phyloP scores from a whole-genome alignment of 176 grass and related monocot genomes.

The Musa itinerans region DNA sequence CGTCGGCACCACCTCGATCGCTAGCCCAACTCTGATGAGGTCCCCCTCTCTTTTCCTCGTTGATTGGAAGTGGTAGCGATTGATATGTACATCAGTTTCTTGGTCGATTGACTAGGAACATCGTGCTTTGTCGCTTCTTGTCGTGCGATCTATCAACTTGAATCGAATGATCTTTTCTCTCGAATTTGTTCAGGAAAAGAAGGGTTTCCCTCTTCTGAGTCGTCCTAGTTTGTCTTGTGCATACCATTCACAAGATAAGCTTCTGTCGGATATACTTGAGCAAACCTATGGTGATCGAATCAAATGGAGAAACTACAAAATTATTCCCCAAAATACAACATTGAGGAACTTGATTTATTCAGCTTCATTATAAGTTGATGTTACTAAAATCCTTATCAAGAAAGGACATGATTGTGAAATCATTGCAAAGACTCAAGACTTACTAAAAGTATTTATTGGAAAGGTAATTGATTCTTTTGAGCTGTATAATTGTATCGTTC shows the following conservation, averaged over 20 bases:
- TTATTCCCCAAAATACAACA: constrained; percentile 91
- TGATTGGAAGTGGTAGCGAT: too few relatives aligned
- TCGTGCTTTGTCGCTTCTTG: too few relatives aligned
- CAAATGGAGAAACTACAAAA: constrained; percentile 87
- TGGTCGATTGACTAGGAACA: not conserved
- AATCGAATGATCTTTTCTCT: too few relatives aligned
- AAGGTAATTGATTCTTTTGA: constrained; percentile 34
- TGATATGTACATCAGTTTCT: too few relatives aligned
- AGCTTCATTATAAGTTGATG: constrained; percentile 76
- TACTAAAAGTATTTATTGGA: constrained; percentile 88
- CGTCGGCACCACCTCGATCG: constrained; percentile 85
- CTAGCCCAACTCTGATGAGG: constrained; percentile 84
- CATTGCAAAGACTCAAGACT: constrained; percentile 73
- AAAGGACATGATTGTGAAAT: constrained; percentile 98
- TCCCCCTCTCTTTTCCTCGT: constrained; percentile 16
- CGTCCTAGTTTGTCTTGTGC: not conserved
- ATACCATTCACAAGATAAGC: constrained; percentile 90
- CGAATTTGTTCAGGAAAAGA: not conserved
- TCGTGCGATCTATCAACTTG: too few relatives aligned
- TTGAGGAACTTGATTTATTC: constrained; percentile 92
- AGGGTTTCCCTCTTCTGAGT: too few relatives aligned
- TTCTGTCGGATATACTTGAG: constrained; percentile 86
- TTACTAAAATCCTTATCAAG: constrained; percentile 83
- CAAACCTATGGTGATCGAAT: constrained; percentile 91
- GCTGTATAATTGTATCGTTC: not conserved